Base-by-base conservation (phyloP, 345 rosid species). In the Trapa incisa region DNA sequence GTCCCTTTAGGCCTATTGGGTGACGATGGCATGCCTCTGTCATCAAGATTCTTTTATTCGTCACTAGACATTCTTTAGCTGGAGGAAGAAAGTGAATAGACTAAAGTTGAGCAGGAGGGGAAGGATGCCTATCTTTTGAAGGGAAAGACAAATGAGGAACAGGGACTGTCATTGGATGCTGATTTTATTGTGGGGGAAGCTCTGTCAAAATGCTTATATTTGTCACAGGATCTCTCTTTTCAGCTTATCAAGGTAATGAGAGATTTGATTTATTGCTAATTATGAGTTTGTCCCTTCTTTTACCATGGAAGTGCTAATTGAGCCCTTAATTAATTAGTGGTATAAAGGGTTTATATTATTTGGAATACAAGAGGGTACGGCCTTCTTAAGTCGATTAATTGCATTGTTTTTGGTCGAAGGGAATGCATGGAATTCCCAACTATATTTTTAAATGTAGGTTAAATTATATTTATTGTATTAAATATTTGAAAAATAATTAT, bases 101-200 rank as follows among this genome's bases (percentile, higher is more conserved):
- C 6, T 39, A 39, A 39, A 39, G 42, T 6, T 39, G 42, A 39
- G 42, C 4, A 39, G 42, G 42, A 4, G 32, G 2, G 6, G 61
- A n/a, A 2, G 61, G 35, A 22, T 56, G 13, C 32, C 22, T 5
- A 56, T 22, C 61, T n/a, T 56, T 56, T 22, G 61, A 32, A 47
- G 15, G 15, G 65, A 47, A 61, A 68, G 56, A 8, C 37, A 60
- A 17, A 60, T 60, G 37, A 68, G 48, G 53, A 43, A 61, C 47
- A 42, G 66, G 22, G 53, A 22, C 36, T 36, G 33, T 72, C 74
- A 57, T 76, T n/a, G 68, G 66, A 70, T 77, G 43, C 80, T 77
- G 36, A 68, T 72, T 61, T 67, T 71, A 43, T 53, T 42, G 62
- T 50, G 56, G 62, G 37, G 37, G 12, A 13, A 35, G 33, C 10